Base-by-base conservation (phyloP, 164 flowering plant genomes). In the Tetrastigma voinierianum region DNA sequence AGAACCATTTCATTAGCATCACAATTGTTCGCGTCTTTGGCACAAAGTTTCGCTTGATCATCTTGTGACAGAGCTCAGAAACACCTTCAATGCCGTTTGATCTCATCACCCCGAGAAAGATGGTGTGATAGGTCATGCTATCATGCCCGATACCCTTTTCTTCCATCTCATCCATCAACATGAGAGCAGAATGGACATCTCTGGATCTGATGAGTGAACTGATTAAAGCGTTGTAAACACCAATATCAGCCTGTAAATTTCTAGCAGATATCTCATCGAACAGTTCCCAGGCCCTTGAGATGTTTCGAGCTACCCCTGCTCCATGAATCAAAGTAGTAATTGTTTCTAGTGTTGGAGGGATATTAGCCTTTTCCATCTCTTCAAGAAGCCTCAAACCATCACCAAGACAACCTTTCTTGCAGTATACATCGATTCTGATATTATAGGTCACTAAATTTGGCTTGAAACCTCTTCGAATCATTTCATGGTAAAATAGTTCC, bases 301-400 rank as follows among this genome's bases (percentile, higher is more conserved):
- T 24, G 60, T 90, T 85, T 2, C 81, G 82, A 63, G 70, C 86
- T 58, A 92, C 47, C 18, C 98, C 86, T 16, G 92, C 92, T 2
- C 96, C 98, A 74, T 90, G 96, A 54, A 92, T 85, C 79, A 90
- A 73, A 62, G 94, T 90, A 40, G 94, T 88, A 43, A 88, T 67
- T 45, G 86, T 90, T 77, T 88, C 83, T 40, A 90, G 23, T 0
- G 85, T 81, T 10, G 94, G 90, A 14, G 23, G 32, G 67, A 53
- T 69, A 51, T 72, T 68, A 12, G 18, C 60, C 51, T 43, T 63
- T 61, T 87, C 91, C 98, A 92, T 90, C 64, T 86, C 94, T 69
- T 85, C 83, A 43, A 78, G 45, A 59, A 87, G 74, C 46, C 90
- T 82, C 62, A 88, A 64, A 56, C 78, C 93, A 76, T 87, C 94